A percentile compares a stretch with the other conserved stretches of the same genome.
phyloP scores from a whole-genome alignment of 768 basidiomycete genomes.

The Termitomyces bulborhizus region DNA sequence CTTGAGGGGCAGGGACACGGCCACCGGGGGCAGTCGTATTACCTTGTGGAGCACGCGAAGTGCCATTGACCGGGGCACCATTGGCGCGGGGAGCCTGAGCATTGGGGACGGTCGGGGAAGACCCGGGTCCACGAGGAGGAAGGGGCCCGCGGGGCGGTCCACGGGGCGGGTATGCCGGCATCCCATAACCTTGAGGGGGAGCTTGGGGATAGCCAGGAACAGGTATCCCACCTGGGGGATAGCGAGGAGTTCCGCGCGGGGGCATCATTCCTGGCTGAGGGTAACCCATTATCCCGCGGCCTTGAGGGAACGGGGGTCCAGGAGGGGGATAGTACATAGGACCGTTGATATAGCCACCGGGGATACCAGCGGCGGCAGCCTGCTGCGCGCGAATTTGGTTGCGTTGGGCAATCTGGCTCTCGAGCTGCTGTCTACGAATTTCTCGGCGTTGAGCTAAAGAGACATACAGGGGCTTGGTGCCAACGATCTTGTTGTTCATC shows the following conservation, averaged over 20 bases:
- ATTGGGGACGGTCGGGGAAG: slow-evolving; percentile 61
- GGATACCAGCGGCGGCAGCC: slow-evolving; percentile 81
- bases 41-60: slow-evolving; percentile 31
- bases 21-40: slow-evolving; percentile 38
- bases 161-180: slow-evolving; percentile 60
- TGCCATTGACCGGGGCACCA: slow-evolving; percentile 51
- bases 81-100: slow-evolving; percentile 61
- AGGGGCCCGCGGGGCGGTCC: slow-evolving; percentile 54
- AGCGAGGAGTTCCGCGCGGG: slow-evolving; percentile 57
- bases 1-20: slow-evolving; percentile 33
- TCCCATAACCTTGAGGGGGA: slow-evolving; percentile 69
- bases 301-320: slow-evolving; percentile 75
- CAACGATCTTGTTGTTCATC: slow-evolving; percentile 99
- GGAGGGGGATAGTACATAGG: slow-evolving; percentile 87
- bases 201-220: slow-evolving; percentile 59
- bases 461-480: slow-evolving; percentile 96
- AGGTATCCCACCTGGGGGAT: slow-evolving; percentile 52
- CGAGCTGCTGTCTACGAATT: slow-evolving; percentile 95
- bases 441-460: slow-evolving; percentile 98
- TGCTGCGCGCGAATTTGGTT: slow-evolving; percentile 97
- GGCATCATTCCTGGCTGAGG: slow-evolving; percentile 83
- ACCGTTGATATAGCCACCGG: slow-evolving; percentile 76
- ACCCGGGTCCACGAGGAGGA: slow-evolving; percentile 59
- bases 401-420: slow-evolving; percentile 97
- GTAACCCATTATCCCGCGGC: slow-evolving; percentile 77